A percentile compares a stretch with the other conserved stretches of the same genome.
phyloP scores from a whole-genome alignment of 2,329 filamentous ascomycete species.

The Colletotrichum karsti region DNA sequence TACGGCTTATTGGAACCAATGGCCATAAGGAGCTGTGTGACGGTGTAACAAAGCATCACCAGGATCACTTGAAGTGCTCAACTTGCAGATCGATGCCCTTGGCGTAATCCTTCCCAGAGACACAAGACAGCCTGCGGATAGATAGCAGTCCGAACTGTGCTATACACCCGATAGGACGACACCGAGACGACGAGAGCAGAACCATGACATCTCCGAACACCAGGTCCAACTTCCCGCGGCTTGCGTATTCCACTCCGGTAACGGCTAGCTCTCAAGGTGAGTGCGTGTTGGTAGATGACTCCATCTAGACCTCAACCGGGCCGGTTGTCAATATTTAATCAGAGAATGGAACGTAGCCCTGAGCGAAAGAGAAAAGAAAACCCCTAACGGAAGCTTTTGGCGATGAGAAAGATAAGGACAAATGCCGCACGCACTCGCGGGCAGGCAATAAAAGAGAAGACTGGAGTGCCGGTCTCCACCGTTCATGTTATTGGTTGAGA shows the following conservation, averaged over 20 bases:
- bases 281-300: not conserved
- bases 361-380: not conserved
- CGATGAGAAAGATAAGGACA: constrained; percentile 20
- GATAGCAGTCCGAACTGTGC: not conserved
- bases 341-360: constrained; percentile 4
- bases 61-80: not conserved
- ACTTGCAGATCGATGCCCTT: not conserved
- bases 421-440: constrained; percentile 7
- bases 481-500: constrained; percentile 14
- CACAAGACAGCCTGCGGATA: no score
- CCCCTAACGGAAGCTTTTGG: not conserved
- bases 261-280: constrained; percentile 1
- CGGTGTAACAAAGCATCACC: not conserved
- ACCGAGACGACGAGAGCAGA: not conserved
- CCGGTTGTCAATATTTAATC: not conserved
- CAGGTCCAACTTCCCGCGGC: not conserved
- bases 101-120: not conserved
- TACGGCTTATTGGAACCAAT: not conserved
- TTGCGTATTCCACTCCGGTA: constrained; percentile 9
- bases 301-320: not conserved
- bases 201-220: not conserved
- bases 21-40: not conserved
- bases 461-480: constrained; percentile 3
- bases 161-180: not conserved
- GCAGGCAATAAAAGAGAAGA: not conserved